Conservation (phyloP, 2,329 filamentous ascomycete species). For the Periconia digitata region DNA sequence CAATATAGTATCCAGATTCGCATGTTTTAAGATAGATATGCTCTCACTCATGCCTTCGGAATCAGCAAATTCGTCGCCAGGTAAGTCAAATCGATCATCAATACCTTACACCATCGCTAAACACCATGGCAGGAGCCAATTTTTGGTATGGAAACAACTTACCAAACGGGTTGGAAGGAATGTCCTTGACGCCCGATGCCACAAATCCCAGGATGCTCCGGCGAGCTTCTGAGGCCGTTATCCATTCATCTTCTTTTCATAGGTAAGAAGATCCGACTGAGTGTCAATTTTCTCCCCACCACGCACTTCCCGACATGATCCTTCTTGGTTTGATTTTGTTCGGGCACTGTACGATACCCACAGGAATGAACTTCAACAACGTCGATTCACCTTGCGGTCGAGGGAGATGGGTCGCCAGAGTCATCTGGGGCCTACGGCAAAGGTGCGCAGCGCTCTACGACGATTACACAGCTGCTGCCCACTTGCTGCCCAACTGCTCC, state of each 20-base stretch:
- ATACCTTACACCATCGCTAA: conserved; percentile 11
- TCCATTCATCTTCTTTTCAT: conserved; percentile 28
- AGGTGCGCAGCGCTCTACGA: no score
- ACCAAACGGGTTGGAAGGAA: conserved; percentile 29
- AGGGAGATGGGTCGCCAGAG: no score
- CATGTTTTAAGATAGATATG: conserved; percentile 29
- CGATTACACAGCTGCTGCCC: no score
- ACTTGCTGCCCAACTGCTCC: no score
- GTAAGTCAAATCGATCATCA: conserved; percentile 18
- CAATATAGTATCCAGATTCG: conserved; percentile 23
- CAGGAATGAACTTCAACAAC: no score
- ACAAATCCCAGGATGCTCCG: conserved; percentile 32
- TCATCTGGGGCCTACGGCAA: no score
- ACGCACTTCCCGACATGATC: no score
- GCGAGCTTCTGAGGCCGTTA: conserved; percentile 36
- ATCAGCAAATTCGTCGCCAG: conserved; percentile 35
- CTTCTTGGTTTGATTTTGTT: no score
- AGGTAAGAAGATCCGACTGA: no score
- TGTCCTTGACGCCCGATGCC: conserved; percentile 18
- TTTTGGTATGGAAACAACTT: conserved; percentile 40
- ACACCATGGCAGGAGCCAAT: conserved; percentile 23
- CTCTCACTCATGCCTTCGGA: conserved; percentile 41
- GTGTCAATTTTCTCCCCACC: background rate
- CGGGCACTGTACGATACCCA: no score
- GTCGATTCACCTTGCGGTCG: background rate